These are phyloP conservation scores for Musa troglodytarum DNA, from an alignment of 176 grass and related monocot species.

Conservation along the genomic window DNA sequence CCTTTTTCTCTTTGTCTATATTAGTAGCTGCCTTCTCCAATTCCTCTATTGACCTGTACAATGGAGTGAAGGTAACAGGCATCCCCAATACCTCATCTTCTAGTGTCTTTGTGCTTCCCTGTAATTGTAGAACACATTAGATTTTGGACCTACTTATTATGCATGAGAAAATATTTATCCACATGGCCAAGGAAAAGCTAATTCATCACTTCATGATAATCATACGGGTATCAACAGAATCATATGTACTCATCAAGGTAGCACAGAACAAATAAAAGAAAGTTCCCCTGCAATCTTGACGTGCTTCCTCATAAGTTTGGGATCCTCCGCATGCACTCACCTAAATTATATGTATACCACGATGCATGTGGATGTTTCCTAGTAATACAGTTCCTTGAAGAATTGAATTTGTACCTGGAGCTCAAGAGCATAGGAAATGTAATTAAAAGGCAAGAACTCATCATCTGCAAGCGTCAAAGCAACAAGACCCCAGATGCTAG, in stretches of 20 bases:
- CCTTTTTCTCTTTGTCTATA: slow-evolving; percentile 57
- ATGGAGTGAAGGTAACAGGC: slow-evolving; percentile 42
- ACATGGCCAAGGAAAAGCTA: not conserved
- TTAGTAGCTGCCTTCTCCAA: slow-evolving; percentile 35
- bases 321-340: not conserved
- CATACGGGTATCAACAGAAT: too few species aligned
- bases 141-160: not conserved
- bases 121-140: not conserved
- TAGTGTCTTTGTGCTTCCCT: slow-evolving; percentile 36
- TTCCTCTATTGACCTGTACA: slow-evolving; percentile 56
- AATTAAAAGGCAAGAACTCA: slow-evolving; percentile 69
- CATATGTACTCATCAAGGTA: not conserved
- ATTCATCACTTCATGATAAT: too few species aligned
- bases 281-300: not conserved
- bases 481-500: slow-evolving; percentile 87
- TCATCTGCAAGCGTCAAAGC: slow-evolving; percentile 66
- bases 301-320: not conserved
- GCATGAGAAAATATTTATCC: not conserved
- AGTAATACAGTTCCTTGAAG: not conserved
- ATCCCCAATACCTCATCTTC: slow-evolving; percentile 37
- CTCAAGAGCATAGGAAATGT: slow-evolving; percentile 45
- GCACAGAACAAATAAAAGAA: not conserved
- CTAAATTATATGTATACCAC: not conserved
- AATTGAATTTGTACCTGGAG: slow-evolving; percentile 40
- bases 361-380: not conserved